Evolutionary conservation across 1,284 basidiomycete genomes (phyloP).

Genomic region (Leccinum olivaceoglutinosum): DNA sequence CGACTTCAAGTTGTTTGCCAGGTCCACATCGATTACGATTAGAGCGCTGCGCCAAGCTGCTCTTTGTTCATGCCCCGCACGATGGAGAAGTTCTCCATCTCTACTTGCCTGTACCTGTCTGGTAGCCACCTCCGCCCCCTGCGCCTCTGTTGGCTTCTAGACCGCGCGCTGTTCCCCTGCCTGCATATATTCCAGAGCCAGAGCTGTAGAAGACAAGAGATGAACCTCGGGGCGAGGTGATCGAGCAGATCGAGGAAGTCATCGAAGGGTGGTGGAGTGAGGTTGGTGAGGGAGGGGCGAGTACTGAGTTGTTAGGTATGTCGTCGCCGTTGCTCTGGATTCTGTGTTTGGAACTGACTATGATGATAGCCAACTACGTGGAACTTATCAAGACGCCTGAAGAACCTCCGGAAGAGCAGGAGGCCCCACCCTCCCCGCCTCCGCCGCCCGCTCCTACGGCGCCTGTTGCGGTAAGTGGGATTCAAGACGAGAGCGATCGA

Average conservation of each 20-base stretch:
- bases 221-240: conserved; percentile 72
- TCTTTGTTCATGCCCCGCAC: conserved; percentile 10
- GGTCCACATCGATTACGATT: conserved; percentile 14
- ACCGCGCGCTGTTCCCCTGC: conserved; percentile 27
- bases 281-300: conserved; percentile 53
- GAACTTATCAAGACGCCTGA: conserved; percentile 56
- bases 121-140: conserved; percentile 26
- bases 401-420: conserved; percentile 30
- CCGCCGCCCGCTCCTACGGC: conserved; percentile 43
- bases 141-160: conserved; percentile 29
- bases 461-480: conserved; percentile 33
- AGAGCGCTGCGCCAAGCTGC: conserved; percentile 14
- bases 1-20: conserved; percentile 23
- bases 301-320: conserved; percentile 69
- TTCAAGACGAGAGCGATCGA: too few species aligned
- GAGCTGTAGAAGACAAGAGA: conserved; percentile 80
- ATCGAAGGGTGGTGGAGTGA: conserved; percentile 88
- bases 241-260: conserved; percentile 77
- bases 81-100: conserved; percentile 28
- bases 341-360: not conserved
- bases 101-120: conserved; percentile 34
- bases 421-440: conserved; percentile 34
- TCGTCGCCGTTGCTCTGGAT: conserved; percentile 1
- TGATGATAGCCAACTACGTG: conserved; percentile 70
- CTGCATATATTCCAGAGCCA: conserved; percentile 20